phyloP scores from a whole-genome alignment of 2,329 filamentous ascomycete genomes.

The Graphilbum sp. region DNA sequence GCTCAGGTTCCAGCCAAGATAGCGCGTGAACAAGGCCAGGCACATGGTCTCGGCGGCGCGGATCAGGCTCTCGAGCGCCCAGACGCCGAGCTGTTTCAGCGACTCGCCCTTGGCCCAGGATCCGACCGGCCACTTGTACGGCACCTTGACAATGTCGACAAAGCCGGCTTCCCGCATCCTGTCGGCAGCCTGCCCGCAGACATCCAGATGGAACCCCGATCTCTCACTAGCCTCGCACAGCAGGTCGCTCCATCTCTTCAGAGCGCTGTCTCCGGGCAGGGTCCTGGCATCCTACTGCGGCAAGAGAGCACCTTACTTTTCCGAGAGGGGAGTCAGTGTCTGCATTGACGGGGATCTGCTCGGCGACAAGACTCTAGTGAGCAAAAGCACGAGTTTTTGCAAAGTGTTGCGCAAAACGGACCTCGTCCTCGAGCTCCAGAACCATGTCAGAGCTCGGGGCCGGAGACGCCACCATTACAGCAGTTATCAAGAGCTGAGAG shows the following conservation, averaged over 20 bases:
- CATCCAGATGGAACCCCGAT: slow-evolving; percentile 14
- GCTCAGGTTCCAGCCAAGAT: slow-evolving; percentile 18
- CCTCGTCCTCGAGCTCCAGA: slow-evolving; percentile 4
- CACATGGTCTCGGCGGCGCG: slow-evolving; percentile 18
- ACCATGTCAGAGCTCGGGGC: background rate
- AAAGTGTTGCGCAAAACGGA: background rate
- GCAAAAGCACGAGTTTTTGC: too few species aligned
- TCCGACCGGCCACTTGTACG: slow-evolving; percentile 21
- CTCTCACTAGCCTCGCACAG: slow-evolving; percentile 15
- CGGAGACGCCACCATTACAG: too few species aligned
- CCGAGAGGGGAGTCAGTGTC: slow-evolving; percentile 14
- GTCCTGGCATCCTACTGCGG: slow-evolving; percentile 15
- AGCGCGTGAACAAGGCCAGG: slow-evolving; percentile 20
- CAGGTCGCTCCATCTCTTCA: slow-evolving; percentile 14
- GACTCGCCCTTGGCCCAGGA: slow-evolving; percentile 19
- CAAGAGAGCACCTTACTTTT: slow-evolving; percentile 16
- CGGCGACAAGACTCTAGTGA: too few species aligned
- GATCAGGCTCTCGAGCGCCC: slow-evolving; percentile 16
- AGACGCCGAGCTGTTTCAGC: slow-evolving; percentile 19
- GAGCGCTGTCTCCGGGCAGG: slow-evolving; percentile 10
- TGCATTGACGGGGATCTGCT: too few species aligned
- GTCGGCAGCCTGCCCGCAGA: slow-evolving; percentile 14
- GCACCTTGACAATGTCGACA: slow-evolving; percentile 15
- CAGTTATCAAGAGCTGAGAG: too few species aligned
- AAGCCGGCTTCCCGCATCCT: slow-evolving; percentile 17